phyloP scores from a whole-genome alignment of 306 rosid species.

The Malus sylvestris region DNA sequence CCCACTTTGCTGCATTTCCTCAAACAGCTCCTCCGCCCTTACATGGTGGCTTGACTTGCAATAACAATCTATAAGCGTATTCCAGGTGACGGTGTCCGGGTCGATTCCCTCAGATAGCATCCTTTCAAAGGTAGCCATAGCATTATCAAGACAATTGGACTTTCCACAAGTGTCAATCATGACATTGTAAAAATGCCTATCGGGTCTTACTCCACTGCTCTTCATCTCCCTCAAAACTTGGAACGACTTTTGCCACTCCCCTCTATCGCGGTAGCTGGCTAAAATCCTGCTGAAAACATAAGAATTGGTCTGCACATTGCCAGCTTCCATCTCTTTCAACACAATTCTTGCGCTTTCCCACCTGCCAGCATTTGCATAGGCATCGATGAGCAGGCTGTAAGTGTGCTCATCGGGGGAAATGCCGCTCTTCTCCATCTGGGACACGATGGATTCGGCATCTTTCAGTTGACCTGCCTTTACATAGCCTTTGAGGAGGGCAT shows the following conservation, averaged over 20 bases:
- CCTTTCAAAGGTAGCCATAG: conserved; percentile 60
- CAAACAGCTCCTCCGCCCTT: conserved; percentile 66
- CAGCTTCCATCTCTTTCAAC: conserved; percentile 78
- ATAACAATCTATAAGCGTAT: conserved; percentile 73
- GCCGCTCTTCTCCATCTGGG: conserved; percentile 73
- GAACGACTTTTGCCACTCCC: conserved; percentile 91
- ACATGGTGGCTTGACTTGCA: conserved; percentile 57
- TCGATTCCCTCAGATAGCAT: conserved; percentile 70
- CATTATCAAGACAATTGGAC: conserved; percentile 77
- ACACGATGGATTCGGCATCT: conserved; percentile 73
- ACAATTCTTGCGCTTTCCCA: conserved; percentile 92
- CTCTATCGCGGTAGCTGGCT: conserved; percentile 72
- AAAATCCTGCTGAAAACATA: conserved; percentile 66
- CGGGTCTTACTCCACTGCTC: conserved; percentile 64
- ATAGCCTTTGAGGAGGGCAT: conserved; percentile 79
- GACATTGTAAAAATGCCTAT: conserved; percentile 85
- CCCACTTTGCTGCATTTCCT: conserved; percentile 76
- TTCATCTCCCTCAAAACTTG: conserved; percentile 87
- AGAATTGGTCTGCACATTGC: conserved; percentile 64
- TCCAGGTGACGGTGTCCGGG: conserved; percentile 84
- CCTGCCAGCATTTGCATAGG: conserved; percentile 64
- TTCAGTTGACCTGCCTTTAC: conserved; percentile 62
- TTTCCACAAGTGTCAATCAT: conserved; percentile 93
- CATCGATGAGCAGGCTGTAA: conserved; percentile 69
- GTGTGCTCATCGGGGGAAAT: conserved; percentile 77